A percentile compares a stretch with the other conserved stretches of the same genome.
phyloP scores from a whole-genome alignment of 2,329 filamentous ascomycete species.

The Ophiostoma sp. region DNA sequence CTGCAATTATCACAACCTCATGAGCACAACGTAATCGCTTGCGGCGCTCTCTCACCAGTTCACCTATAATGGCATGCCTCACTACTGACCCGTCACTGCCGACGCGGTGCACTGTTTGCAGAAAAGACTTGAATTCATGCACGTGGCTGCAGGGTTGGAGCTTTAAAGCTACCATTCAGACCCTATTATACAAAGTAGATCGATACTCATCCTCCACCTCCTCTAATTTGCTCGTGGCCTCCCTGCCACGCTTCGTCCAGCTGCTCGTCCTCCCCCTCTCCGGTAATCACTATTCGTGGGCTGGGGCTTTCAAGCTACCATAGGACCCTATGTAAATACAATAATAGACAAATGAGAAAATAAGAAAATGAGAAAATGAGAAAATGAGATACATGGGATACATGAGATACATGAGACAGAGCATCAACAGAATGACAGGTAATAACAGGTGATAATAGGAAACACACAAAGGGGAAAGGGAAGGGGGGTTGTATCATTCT shows the following conservation, averaged over 20 bases:
- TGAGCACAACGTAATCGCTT: no score
- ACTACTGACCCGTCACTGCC: no score
- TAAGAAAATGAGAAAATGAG: neutral
- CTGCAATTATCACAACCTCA: no score
- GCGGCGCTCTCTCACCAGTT: no score
- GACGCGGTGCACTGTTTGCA: neutral
- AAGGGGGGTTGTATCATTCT: neutral
- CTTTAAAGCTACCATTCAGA: constrained; percentile 48
- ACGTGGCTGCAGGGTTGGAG: constrained; percentile 38
- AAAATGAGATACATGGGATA: neutral
- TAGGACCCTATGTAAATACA: constrained; percentile 38
- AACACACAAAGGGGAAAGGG: neutral
- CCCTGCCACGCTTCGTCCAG: neutral
- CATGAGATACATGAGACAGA: neutral
- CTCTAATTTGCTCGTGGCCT: constrained; percentile 6
- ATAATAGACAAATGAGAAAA: neutral
- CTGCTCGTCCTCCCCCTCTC: constrained; percentile 24
- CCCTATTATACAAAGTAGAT: constrained; percentile 30
- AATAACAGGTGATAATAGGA: constrained; percentile 2
- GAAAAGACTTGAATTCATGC: constrained; percentile 1
- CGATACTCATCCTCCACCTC: constrained; percentile 3
- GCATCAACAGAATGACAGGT: neutral
- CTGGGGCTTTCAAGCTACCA: constrained; percentile 64
- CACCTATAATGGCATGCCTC: no score
- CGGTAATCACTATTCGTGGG: constrained; percentile 34